Evolutionary conservation across 371 early-diverging fungal species (phyloP).

Genomic region (Rhizopus arrhizus): DNA sequence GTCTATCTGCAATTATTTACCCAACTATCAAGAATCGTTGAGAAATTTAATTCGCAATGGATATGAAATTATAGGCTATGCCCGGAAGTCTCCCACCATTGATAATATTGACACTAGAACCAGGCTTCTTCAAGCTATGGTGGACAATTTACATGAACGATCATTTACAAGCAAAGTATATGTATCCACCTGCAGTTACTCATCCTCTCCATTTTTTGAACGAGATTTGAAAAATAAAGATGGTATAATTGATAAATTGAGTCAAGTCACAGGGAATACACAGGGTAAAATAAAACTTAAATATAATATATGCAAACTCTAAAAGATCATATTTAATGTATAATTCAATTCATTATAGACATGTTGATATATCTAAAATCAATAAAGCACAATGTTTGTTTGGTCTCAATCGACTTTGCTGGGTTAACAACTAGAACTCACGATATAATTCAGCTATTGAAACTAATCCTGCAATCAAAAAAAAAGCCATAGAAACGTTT

Average conservation of each 20-base stretch:
- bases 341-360: slow-evolving; percentile 26
- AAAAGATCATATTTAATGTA: slow-evolving; percentile 20
- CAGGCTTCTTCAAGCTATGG: slow-evolving; percentile 13
- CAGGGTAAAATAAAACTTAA: slow-evolving; percentile 15
- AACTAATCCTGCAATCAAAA: slow-evolving; percentile 21
- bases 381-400: slow-evolving; percentile 19
- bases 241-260: slow-evolving; percentile 9
- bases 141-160: slow-evolving; percentile 18
- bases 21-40: slow-evolving; percentile 19
- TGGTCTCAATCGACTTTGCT: slow-evolving; percentile 25
- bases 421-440: slow-evolving; percentile 14
- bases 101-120: slow-evolving; percentile 10
- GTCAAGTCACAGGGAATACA: slow-evolving; percentile 9
- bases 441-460: slow-evolving; percentile 23
- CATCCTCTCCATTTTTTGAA: slow-evolving; percentile 22
- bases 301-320: slow-evolving; percentile 11
- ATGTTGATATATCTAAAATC: slow-evolving; percentile 22
- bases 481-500: slow-evolving; percentile 20
- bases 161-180: slow-evolving; percentile 18
- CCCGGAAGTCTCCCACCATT: slow-evolving; percentile 21
- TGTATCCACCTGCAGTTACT: slow-evolving; percentile 15
- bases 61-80: slow-evolving; percentile 25
- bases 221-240: slow-evolving; percentile 17
- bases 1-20: slow-evolving; percentile 15
- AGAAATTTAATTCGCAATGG: slow-evolving; percentile 15